phyloP scores from a whole-genome alignment of 1,284 basidiomycete species.

The Gomphus sp. region DNA sequence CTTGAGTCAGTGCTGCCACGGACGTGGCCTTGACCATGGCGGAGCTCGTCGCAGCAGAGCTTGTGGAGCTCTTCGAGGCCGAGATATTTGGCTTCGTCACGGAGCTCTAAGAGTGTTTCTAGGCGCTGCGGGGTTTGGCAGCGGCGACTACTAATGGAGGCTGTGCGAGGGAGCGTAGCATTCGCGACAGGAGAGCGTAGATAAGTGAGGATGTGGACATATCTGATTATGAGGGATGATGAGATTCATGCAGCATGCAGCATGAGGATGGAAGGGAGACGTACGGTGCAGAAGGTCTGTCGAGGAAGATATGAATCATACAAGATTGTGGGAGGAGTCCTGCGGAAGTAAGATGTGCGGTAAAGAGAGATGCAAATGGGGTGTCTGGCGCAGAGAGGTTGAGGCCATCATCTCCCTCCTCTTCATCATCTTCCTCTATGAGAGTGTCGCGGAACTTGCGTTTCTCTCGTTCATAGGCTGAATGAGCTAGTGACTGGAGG shows the following conservation, averaged over 20 bases:
- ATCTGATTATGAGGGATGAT: slow-evolving; percentile 32
- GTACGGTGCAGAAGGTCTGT: slow-evolving; percentile 68
- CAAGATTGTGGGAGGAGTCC: slow-evolving; percentile 40
- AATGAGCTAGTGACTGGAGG: slow-evolving; percentile 36
- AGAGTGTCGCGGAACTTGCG: slow-evolving; percentile 10
- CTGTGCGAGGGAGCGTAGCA: slow-evolving; percentile 48
- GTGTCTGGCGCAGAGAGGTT: slow-evolving; percentile 14
- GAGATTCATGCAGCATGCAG: slow-evolving; percentile 9
- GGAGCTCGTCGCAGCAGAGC: slow-evolving; percentile 60
- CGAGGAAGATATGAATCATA: slow-evolving; percentile 66
- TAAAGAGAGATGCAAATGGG: slow-evolving; percentile 33
- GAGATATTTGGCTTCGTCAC: slow-evolving; percentile 67
- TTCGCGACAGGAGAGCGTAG: slow-evolving; percentile 46
- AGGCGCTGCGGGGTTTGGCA: slow-evolving; percentile 34
- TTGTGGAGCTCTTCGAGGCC: slow-evolving; percentile 49
- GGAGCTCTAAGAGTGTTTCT: slow-evolving; percentile 58
- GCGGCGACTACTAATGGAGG: slow-evolving; percentile 34
- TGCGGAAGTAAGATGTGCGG: slow-evolving; percentile 49
- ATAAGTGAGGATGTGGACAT: slow-evolving; percentile 58
- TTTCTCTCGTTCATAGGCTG: slow-evolving; percentile 10
- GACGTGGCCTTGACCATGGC: slow-evolving; percentile 18
- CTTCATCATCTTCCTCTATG: slow-evolving; percentile 14
- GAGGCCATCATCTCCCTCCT: slow-evolving; percentile 19
- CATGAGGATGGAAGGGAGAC: slow-evolving; percentile 24
- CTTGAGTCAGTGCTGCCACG: not conserved